These are phyloP conservation scores for Mortierella sp. DNA, from an alignment of 371 early-diverging fungal genomes.

Conservation along the genomic window DNA sequence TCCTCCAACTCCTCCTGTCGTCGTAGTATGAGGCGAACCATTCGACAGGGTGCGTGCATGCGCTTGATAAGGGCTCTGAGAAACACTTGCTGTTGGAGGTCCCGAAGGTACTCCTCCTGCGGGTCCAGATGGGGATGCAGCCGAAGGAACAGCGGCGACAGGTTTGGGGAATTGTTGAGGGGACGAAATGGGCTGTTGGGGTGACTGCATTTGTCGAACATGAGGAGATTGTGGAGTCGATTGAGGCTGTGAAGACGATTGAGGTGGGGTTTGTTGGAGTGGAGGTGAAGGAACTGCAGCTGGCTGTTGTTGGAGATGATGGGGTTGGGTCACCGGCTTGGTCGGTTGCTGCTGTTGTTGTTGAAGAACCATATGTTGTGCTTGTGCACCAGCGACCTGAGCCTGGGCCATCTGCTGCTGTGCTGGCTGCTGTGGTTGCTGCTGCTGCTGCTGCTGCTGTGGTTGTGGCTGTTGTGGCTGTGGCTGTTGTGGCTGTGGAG, in stretches of 20 bases:
- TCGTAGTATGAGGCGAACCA: conserved; percentile 21
- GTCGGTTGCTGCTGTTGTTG: neutral
- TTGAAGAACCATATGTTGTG: conserved; percentile 13
- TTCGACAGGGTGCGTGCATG: conserved; percentile 20
- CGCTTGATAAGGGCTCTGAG: neutral
- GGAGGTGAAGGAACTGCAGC: neutral
- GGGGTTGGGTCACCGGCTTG: conserved; percentile 11
- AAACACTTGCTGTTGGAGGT: neutral
- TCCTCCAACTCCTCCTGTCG: neutral
- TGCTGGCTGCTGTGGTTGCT: conserved; percentile 16
- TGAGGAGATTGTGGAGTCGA: too few relatives aligned
- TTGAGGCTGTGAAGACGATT: too few relatives aligned
- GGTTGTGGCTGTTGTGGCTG: conserved; percentile 14
- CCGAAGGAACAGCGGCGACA: conserved; percentile 17
- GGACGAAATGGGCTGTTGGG: too few relatives aligned
- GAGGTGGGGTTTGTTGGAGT: too few relatives aligned
- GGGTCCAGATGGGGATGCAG: conserved; percentile 21
- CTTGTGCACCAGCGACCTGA: conserved; percentile 1
- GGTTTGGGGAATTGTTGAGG: neutral
- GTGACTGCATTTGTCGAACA: too few relatives aligned
- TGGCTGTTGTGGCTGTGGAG: conserved; percentile 27
- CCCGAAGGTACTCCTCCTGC: conserved; percentile 4
- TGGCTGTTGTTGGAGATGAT: conserved; percentile 15
- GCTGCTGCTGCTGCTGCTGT: conserved; percentile 22
- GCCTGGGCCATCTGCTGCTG: conserved; percentile 25